A percentile compares a stretch with the other conserved stretches of the same genome.
These are phyloP conservation scores for Closterium sp. DNA, from an alignment of 139 green algal species.

Conservation along the genomic window DNA sequence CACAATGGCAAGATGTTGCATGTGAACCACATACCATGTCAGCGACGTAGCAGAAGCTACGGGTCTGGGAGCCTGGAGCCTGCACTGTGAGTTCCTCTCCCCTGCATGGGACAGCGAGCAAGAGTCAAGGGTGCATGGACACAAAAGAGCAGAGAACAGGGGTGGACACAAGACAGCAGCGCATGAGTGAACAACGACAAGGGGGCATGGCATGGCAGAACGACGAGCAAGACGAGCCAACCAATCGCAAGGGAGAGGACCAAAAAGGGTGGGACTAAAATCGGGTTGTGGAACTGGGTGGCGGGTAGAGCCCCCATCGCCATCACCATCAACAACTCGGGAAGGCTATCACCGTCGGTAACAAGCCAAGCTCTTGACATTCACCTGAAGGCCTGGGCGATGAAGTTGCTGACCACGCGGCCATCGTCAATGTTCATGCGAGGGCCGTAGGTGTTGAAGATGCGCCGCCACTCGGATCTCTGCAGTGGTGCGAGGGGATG, in stretches of 20 bases:
- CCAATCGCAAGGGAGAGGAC: too few species aligned
- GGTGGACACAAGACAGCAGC: too few species aligned
- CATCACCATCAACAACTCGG: neutral
- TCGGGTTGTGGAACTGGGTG: too few species aligned
- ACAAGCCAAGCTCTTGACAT: too few species aligned
- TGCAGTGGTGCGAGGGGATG: constrained; percentile 6
- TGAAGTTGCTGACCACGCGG: constrained; percentile 98
- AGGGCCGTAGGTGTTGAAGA: constrained; percentile 98
- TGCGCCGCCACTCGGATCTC: constrained; percentile 90
- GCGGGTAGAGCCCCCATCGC: too few species aligned
- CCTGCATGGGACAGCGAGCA: constrained; percentile 23
- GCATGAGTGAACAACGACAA: too few species aligned
- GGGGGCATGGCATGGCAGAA: too few species aligned
- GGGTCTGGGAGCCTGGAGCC: constrained; percentile 90
- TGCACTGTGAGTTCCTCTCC: constrained; percentile 89
- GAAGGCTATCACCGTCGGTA: too few species aligned
- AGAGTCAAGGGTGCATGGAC: neutral
- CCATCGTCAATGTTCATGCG: constrained; percentile 98
- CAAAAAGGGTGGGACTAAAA: too few species aligned
- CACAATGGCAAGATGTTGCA: neutral
- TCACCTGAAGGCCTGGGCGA: constrained; percentile 77
- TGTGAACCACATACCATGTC: constrained; percentile 69
- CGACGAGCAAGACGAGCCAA: too few species aligned
- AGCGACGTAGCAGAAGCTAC: constrained; percentile 95
- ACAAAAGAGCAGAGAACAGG: neutral